Base-by-base conservation (phyloP, 208 protist genomes). In the Acanthamoeba pearcei region DNA sequence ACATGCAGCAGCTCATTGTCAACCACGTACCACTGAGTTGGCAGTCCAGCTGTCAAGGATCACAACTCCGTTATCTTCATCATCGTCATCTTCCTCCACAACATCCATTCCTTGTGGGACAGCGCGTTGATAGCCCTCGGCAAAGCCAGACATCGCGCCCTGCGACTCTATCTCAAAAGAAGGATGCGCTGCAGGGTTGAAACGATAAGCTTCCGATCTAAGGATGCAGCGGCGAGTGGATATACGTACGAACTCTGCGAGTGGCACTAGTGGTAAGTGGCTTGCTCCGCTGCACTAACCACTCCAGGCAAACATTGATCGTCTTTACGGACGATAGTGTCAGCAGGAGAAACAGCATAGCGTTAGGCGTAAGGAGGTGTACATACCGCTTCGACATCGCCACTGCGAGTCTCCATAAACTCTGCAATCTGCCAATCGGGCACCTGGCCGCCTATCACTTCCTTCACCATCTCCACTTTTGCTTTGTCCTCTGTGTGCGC, bases 11-110 rank as follows among this genome's bases (percentile, higher is more conserved):
- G 3, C 27, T 12, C 9, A 72, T 9, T 24, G n/a, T 29, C 9
- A 29, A 13, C 13, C n/a, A 72, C 64, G 42, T 82, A 82, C 74
- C 35, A 82, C 74, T 1, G 32, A 29, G 38, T 82, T 82, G 42
- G 74, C n/a, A 27, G 74, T 82, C 74, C 74, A 82, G 74, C 74
- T 82, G 74, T 82, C 74, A 1, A 82, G 38, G 27, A 82, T 82
- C 15, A 82, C 27, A 6, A 82, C 74, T 49, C 46, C 74, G 27
- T 82, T 82, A 15, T 12, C 74, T 27, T 82, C 74, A 8, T 82
- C 74, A 8, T 82, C 74, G 74, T 49, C 74, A 27, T 82, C 74
- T 24, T 42, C 74, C 13, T 82, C 74, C 19, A 82, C 46, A 12
- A 82, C 12, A 15, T 82, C 15, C 6, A 82, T 82, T 27, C 74